Evolutionary conservation across 257 asterid genomes (phyloP).

Genomic region (Solanum acaule): DNA sequence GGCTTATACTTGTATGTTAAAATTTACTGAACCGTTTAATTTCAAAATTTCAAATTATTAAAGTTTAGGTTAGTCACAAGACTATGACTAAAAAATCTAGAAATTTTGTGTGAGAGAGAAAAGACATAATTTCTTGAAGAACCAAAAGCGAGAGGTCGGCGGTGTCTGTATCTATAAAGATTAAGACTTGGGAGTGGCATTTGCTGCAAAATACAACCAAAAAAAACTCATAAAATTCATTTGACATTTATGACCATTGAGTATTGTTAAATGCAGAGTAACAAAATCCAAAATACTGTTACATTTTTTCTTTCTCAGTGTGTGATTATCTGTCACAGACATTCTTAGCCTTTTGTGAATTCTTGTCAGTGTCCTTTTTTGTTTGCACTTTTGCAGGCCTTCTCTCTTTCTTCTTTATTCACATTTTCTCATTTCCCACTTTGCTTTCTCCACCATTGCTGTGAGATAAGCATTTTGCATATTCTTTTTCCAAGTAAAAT

Average conservation of each 20-base stretch:
- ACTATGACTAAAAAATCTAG: neutral
- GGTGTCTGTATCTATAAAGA: neutral
- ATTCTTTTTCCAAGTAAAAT: neutral
- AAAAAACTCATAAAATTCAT: neutral
- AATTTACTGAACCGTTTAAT: neutral
- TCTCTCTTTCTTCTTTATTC: neutral
- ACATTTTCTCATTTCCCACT: neutral
- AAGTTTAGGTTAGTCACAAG: neutral
- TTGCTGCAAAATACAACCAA: neutral
- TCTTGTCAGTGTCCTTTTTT: neutral
- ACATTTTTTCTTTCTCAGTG: neutral
- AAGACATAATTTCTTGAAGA: neutral
- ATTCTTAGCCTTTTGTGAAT: neutral
- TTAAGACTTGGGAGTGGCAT: neutral
- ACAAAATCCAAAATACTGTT: neutral
- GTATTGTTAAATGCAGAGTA: neutral
- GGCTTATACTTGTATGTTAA: too few species aligned
- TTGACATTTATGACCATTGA: neutral
- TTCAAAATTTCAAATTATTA: neutral
- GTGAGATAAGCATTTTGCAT: conserved; percentile 3
- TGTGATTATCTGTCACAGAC: neutral
- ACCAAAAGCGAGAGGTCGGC: neutral
- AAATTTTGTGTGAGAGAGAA: neutral
- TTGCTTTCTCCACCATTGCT: neutral
- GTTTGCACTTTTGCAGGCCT: neutral